Conservation (phyloP, 139 green algal genomes). For the Chlorella ohadii region DNA sequence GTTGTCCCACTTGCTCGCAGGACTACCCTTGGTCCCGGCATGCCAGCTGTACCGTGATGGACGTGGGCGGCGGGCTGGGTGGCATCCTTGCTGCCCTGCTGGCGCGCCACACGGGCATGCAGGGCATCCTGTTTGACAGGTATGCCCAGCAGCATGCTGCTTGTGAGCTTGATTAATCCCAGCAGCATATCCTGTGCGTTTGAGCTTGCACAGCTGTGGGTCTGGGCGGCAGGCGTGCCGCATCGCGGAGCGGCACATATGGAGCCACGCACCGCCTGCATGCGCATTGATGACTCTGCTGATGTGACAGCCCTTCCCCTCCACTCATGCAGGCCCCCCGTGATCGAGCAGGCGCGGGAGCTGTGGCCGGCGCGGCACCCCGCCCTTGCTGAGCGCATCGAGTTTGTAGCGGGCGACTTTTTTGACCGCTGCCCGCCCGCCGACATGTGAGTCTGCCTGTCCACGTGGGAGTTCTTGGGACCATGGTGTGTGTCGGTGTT, state of each 20-base stretch:
- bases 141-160: too few relatives aligned
- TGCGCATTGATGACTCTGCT: too few relatives aligned
- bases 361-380: background rate
- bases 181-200: too few relatives aligned
- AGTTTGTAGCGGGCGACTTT: background rate
- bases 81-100: background rate
- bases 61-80: background rate
- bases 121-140: background rate
- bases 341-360: background rate
- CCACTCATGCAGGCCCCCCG: background rate
- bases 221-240: too few relatives aligned
- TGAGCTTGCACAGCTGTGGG: too few relatives aligned
- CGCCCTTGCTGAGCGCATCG: background rate
- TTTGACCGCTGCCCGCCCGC: background rate
- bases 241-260: too few relatives aligned
- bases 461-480: too few relatives aligned
- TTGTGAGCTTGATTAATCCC: too few relatives aligned
- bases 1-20: background rate
- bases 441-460: background rate
- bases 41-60: background rate
- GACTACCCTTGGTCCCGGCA: slow-evolving; percentile 2
- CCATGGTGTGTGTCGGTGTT: too few relatives aligned
- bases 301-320: too few relatives aligned
- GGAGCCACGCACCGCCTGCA: too few relatives aligned
- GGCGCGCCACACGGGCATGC: background rate